phyloP scores from a whole-genome alignment of 2,329 filamentous ascomycete genomes.

The Claviceps spartinae region DNA sequence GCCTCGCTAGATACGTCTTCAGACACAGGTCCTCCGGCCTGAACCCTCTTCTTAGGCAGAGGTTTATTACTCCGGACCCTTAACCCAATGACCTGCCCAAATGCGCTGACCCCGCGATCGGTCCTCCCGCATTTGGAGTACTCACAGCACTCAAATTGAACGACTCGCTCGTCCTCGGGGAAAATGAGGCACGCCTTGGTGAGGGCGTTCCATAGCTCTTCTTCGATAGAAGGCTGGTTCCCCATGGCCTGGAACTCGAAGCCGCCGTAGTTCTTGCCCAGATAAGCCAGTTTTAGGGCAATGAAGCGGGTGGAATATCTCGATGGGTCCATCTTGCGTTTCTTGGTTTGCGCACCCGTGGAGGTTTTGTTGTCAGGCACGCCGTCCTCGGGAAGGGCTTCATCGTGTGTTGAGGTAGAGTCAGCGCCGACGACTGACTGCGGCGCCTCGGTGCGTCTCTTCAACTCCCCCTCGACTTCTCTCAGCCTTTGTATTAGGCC shows the following conservation, averaged over 20 bases:
- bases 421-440: constrained; percentile 17
- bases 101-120: constrained; percentile 86
- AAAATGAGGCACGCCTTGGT: constrained; percentile 72
- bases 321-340: constrained; percentile 56
- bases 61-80: constrained; percentile 69
- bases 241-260: constrained; percentile 75
- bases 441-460: constrained; percentile 22
- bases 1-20: constrained; percentile 14
- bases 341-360: constrained; percentile 27
- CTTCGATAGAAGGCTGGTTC: constrained; percentile 70
- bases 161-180: constrained; percentile 44
- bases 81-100: constrained; percentile 85
- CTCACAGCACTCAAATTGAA: constrained; percentile 73
- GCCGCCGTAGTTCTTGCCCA: constrained; percentile 83
- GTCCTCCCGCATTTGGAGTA: constrained; percentile 95
- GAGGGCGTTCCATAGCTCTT: constrained; percentile 85
- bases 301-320: constrained; percentile 75
- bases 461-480: constrained; percentile 52
- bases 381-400: neutral
- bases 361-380: constrained; percentile 1
- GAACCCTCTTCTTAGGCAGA: constrained; percentile 22
- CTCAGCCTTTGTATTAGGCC: constrained; percentile 55
- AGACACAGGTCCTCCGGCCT: constrained; percentile 12
- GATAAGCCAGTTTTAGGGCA: constrained; percentile 85
- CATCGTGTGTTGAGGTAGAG: neutral